Conservation (phyloP, 2,329 filamentous ascomycete genomes). For the Fusarium mangiferae region DNA sequence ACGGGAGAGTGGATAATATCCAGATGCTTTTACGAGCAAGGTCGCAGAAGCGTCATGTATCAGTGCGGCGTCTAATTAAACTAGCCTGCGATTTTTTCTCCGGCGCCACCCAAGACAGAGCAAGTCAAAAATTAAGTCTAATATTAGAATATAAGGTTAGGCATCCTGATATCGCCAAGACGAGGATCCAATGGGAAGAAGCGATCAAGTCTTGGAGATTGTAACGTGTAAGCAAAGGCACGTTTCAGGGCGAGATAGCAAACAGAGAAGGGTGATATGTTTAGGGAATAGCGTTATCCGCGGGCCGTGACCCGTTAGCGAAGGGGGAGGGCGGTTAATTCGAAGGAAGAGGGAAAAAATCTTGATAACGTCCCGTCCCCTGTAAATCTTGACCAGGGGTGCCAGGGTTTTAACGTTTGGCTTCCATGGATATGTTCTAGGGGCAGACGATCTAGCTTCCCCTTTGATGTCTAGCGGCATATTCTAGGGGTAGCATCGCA, state of each 20-base stretch:
- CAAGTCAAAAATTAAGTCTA: slow-evolving; percentile 1
- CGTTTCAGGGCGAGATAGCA: slow-evolving; percentile 11
- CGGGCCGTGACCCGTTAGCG: slow-evolving; percentile 26
- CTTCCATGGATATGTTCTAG: not conserved
- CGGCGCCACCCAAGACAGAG: not conserved
- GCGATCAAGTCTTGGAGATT: not conserved
- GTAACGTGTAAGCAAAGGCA: slow-evolving; percentile 5
- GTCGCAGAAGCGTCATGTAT: slow-evolving; percentile 26
- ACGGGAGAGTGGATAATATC: not conserved
- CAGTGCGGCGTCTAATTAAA: slow-evolving; percentile 24
- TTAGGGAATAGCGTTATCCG: not conserved
- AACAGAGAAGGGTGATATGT: not conserved
- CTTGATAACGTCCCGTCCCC: slow-evolving; percentile 12
- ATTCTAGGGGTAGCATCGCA: not conserved
- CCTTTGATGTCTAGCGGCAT: slow-evolving; percentile 6
- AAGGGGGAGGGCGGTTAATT: not conserved
- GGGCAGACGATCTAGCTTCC: slow-evolving; percentile 19
- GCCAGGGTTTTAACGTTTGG: not conserved
- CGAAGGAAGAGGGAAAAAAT: not conserved
- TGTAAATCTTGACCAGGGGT: slow-evolving; percentile 8
- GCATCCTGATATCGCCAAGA: slow-evolving; percentile 5
- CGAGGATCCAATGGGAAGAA: not conserved
- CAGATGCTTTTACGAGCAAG: slow-evolving; percentile 8
- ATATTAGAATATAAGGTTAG: slow-evolving; percentile 20
- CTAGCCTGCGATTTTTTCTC: not conserved